Evolutionary conservation across 1,284 basidiomycete genomes (phyloP).

Genomic region (Moniliophthora roreri): DNA sequence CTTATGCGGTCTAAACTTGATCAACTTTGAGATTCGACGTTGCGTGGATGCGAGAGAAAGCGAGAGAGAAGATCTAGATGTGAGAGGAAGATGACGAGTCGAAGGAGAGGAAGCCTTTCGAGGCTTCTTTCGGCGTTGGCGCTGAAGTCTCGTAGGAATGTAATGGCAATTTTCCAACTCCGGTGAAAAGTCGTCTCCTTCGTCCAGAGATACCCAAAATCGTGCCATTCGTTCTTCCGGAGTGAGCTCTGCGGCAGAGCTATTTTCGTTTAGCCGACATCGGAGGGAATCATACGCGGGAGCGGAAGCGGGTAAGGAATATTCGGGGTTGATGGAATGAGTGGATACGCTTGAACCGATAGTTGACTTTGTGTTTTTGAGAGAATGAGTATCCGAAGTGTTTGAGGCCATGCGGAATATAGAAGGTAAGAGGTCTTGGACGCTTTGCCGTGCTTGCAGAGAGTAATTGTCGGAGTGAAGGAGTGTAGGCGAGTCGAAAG

Average conservation of each 20-base stretch:
- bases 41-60: slow-evolving; percentile 21
- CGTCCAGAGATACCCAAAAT: slow-evolving; percentile 34
- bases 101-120: slow-evolving; percentile 31
- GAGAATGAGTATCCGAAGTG: no score
- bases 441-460: slow-evolving; percentile 13
- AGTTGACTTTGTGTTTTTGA: no score
- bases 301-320: neutral
- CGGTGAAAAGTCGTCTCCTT: slow-evolving; percentile 12
- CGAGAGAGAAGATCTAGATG: slow-evolving; percentile 11
- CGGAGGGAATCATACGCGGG: slow-evolving; percentile 15
- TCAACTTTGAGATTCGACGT: neutral
- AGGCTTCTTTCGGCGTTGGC: slow-evolving; percentile 22
- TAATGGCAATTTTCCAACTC: neutral
- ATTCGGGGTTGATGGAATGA: slow-evolving; percentile 6
- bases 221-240: slow-evolving; percentile 29
- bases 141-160: neutral
- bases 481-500: neutral
- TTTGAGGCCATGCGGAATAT: slow-evolving; percentile 9
- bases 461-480: neutral
- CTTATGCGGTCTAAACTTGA: neutral
- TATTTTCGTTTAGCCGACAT: slow-evolving; percentile 10
- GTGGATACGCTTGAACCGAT: neutral
- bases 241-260: slow-evolving; percentile 14
- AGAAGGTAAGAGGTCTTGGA: slow-evolving; percentile 13
- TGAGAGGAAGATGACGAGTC: slow-evolving; percentile 11